A percentile compares a stretch with the other conserved stretches of the same genome.
Evolutionary conservation across 1,139 yeast genomes (phyloP).

Genomic region (Pichia inconspicua): DNA sequence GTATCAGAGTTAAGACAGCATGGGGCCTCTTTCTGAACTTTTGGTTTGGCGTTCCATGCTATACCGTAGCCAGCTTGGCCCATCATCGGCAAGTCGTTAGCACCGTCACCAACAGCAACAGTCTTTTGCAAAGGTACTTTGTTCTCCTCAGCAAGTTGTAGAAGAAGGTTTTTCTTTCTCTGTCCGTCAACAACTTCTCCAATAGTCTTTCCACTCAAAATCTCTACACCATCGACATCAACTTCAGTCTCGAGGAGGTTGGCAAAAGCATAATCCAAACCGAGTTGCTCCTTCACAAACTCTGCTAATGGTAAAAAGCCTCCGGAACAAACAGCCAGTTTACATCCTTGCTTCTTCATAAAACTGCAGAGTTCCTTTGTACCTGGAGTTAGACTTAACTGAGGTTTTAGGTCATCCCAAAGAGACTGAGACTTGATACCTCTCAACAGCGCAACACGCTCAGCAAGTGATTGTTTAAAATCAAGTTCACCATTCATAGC

Average conservation of each 20-base stretch:
- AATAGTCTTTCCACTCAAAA: slow-evolving; percentile 44
- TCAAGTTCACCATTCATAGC: slow-evolving; percentile 98
- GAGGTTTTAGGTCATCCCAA: slow-evolving; percentile 70
- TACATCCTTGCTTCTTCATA: slow-evolving; percentile 54
- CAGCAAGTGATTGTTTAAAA: slow-evolving; percentile 70
- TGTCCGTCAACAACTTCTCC: slow-evolving; percentile 86
- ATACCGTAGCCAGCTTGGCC: slow-evolving; percentile 84
- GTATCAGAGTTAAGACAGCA: slow-evolving; percentile 65
- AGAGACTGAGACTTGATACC: slow-evolving; percentile 70
- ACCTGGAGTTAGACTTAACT: slow-evolving; percentile 74
- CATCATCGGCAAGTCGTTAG: slow-evolving; percentile 95
- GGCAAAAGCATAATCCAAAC: slow-evolving; percentile 84
- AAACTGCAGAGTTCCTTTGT: slow-evolving; percentile 62
- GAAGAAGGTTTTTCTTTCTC: slow-evolving; percentile 67
- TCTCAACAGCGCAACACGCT: slow-evolving; percentile 66
- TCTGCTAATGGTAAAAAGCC: slow-evolving; percentile 89
- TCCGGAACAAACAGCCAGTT: slow-evolving; percentile 86
- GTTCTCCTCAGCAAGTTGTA: slow-evolving; percentile 59
- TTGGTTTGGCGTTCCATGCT: slow-evolving; percentile 97
- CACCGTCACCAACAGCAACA: slow-evolving; percentile 96
- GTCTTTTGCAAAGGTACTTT: slow-evolving; percentile 47
- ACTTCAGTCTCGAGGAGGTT: slow-evolving; percentile 55
- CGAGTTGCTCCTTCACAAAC: slow-evolving; percentile 58
- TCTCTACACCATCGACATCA: slow-evolving; percentile 46
- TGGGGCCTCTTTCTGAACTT: slow-evolving; percentile 78